A percentile compares a stretch with the other conserved stretches of the same genome.
These are phyloP conservation scores for Pichia sporocuriosa DNA, from an alignment of 805 yeast species.

Conservation along the genomic window DNA sequence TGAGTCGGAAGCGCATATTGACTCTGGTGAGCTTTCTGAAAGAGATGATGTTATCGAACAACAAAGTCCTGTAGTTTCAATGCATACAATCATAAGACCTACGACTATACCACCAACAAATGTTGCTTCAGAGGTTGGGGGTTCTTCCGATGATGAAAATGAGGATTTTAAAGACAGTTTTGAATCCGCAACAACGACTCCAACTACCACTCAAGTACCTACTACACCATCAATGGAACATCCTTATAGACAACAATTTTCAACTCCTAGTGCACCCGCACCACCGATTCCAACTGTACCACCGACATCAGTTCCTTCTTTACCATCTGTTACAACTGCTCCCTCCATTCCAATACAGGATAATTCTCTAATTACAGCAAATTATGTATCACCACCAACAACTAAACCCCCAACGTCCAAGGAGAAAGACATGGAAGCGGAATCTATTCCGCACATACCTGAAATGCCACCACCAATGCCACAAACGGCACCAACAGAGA, in stretches of 20 bases:
- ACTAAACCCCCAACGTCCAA: background rate
- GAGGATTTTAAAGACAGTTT: slow-evolving; percentile 7
- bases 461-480: slow-evolving; percentile 16
- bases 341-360: too few species aligned
- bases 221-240: slow-evolving; percentile 4
- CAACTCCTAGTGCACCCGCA: slow-evolving; percentile 8
- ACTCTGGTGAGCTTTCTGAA: too few species aligned
- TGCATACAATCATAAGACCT: too few species aligned
- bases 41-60: too few species aligned
- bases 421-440: background rate
- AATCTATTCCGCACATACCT: background rate
- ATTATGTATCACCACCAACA: slow-evolving; percentile 3
- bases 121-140: too few species aligned
- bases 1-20: background rate
- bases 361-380: too few species aligned
- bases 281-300: slow-evolving; percentile 5
- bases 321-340: slow-evolving; percentile 1
- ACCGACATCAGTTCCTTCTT: background rate
- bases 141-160: too few species aligned
- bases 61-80: too few species aligned
- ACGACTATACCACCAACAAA: too few species aligned
- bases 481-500: slow-evolving; percentile 8
- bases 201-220: background rate
- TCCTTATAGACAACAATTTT: slow-evolving; percentile 5
- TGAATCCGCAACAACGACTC: slow-evolving; percentile 1